Evolutionary conservation across 2,329 filamentous ascomycete species (phyloP), one percentile per base, ranked within the genome.

Genomic region (Calycina herbarum): DNA sequence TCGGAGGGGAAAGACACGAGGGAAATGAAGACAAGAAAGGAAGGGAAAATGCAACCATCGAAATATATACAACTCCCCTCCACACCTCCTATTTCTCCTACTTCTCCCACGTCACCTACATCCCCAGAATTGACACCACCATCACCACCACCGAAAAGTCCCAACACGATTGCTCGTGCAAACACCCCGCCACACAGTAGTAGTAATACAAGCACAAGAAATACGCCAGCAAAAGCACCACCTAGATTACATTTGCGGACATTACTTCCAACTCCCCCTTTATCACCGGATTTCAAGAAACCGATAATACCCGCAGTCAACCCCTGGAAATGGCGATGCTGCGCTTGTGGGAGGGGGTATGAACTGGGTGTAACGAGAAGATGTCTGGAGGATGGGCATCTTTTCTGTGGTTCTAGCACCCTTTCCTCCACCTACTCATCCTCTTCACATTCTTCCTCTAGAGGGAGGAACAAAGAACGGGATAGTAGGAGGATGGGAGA

Each of bases 261-360:
- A 66, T 70, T 40, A 66, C 66, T 51, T 71, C 73, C 17, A 69
- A 73, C 35, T 67, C 73, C 13, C 60, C 35, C 71, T 67, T 15
- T 75, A 67, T 6, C 73, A 58, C 1, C 73, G 67, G 1, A 71
- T 67, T 29, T 73, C 71, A 6, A 61, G 59, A 8, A 68, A 6
- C 17, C 3, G 68, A 42, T 72, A 68, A 3, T 72, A 62, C n/a
- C 76, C 67, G 1, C 70, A 72, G 6, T 70, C 67, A 24, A 62
- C 8, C 68, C 77, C 10, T 79, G 76, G 77, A 61, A 77, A 11
- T 79, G 77, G 77, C 73, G 75, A 15, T 79, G 78, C 64, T 76
- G 78, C 62, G 65, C 68, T 5, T 79, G 78, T 62, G 57, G 63
- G 3, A 72, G 64, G 0, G 61, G 73, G 8, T 79, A 78, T 66